These are phyloP conservation scores for Aspergillus sclerotiicarbonarius DNA, from an alignment of 495 filamentous ascomycete species.

Conservation along the genomic window DNA sequence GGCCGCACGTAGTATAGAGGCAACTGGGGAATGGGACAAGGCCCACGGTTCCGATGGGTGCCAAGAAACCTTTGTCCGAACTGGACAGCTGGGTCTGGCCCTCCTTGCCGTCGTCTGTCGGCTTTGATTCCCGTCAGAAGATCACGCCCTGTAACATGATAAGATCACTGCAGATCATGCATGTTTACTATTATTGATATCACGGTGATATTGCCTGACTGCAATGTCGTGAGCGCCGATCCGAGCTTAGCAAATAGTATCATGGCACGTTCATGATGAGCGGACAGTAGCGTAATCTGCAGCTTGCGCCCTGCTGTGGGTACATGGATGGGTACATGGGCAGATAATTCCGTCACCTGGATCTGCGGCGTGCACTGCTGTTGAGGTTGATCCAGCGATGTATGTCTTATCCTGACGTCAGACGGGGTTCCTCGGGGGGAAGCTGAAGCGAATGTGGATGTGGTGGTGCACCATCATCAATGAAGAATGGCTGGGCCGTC, in stretches of 20 bases:
- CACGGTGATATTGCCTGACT: background rate
- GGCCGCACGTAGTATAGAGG: no score
- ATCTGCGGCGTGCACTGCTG: background rate
- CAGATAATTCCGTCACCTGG: background rate
- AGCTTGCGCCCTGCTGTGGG: background rate
- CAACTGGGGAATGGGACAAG: no score
- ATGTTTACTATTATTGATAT: background rate
- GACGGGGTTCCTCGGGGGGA: slow-evolving; percentile 7
- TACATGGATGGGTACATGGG: background rate
- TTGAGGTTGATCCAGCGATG: background rate
- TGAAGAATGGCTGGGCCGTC: slow-evolving; percentile 1
- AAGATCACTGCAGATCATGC: background rate
- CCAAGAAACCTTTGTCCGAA: background rate
- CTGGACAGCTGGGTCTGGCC: background rate
- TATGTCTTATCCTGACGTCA: slow-evolving; percentile 15
- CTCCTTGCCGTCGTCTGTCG: background rate
- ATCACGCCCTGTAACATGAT: background rate
- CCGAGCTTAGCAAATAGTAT: background rate
- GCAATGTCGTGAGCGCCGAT: background rate
- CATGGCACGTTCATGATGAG: background rate
- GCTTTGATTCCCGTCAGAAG: background rate
- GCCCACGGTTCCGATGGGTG: background rate
- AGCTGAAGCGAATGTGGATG: background rate
- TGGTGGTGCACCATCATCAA: no score
- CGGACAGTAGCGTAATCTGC: background rate